Evolutionary conservation across 805 yeast genomes (phyloP).

Genomic region (Babjeviella inositovora): DNA sequence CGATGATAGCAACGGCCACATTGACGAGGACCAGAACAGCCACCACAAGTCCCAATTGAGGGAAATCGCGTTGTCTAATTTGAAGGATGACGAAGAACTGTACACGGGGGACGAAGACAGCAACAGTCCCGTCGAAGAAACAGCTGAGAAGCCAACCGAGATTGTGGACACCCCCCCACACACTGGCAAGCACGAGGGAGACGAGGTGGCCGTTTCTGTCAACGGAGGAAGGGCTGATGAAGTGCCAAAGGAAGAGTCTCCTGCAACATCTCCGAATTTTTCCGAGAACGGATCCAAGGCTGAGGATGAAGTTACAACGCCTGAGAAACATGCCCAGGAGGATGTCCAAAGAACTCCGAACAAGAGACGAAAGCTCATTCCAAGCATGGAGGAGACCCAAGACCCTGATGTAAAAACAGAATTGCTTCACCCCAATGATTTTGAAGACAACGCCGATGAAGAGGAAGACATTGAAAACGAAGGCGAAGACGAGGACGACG

Average conservation of each 20-base stretch:
- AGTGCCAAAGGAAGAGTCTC: conserved; percentile 1
- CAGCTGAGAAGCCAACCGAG: conserved; percentile 3
- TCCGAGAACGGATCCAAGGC: conserved; percentile 2
- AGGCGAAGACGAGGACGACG: conserved; percentile 5
- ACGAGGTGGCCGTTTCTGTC: conserved; percentile 1
- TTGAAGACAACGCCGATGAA: conserved; percentile 5
- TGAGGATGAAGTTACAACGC: not conserved
- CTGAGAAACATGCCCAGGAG: conserved; percentile 1
- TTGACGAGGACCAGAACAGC: conserved; percentile 6
- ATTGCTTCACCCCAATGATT: conserved; percentile 6
- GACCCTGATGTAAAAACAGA: conserved; percentile 3
- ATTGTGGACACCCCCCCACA: not conserved
- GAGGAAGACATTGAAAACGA: conserved; percentile 4
- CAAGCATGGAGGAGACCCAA: conserved; percentile 1
- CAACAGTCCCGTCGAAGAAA: conserved; percentile 5
- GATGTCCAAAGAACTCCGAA: conserved; percentile 2
- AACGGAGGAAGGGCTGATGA: conserved; percentile 1
- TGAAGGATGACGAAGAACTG: conserved; percentile 13
- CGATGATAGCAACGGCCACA: conserved; percentile 12
- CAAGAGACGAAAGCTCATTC: conserved; percentile 1
- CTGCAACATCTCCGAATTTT: too few species aligned
- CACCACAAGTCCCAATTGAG: conserved; percentile 17
- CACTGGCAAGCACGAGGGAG: conserved; percentile 1
- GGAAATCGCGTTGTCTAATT: conserved; percentile 20
- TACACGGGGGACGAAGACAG: conserved; percentile 3